phyloP scores from a whole-genome alignment of 1,139 yeast species.

The Yamadazyma songkhlaensis region DNA sequence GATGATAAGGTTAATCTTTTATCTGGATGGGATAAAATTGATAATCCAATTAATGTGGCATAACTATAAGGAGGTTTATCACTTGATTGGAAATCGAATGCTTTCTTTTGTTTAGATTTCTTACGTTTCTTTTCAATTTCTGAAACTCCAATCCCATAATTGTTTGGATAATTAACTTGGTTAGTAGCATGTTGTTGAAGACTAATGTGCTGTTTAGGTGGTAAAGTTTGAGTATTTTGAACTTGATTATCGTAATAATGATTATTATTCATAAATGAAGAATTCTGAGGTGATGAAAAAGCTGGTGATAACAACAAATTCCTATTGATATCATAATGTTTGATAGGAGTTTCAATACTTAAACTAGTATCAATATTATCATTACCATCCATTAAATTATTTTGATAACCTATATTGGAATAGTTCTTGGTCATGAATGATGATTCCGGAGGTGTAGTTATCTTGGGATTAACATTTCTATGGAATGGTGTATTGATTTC shows the following conservation, averaged over 20 bases:
- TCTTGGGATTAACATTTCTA: constrained; percentile 16
- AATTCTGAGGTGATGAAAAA: constrained; percentile 44
- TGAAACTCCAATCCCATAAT: constrained; percentile 12
- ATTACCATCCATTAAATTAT: constrained; percentile 1
- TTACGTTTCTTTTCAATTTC: constrained; percentile 14
- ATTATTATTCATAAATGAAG: constrained; percentile 1
- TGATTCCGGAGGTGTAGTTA: constrained; percentile 39
- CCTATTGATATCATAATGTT: constrained; percentile 10
- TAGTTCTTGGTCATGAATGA: constrained; percentile 10
- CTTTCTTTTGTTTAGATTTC: constrained; percentile 15
- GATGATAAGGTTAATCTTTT: constrained; percentile 83
- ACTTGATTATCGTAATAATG: background rate
- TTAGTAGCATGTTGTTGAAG: background rate
- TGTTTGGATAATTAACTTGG: background rate
- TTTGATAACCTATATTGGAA: constrained; percentile 1
- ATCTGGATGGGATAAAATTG: constrained; percentile 80
- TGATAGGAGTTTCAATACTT: constrained; percentile 18
- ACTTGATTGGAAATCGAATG: constrained; percentile 39
- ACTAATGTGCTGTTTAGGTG: background rate
- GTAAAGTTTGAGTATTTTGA: background rate
- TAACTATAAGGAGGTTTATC: constrained; percentile 91
- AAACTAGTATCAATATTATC: constrained; percentile 6
- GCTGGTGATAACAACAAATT: constrained; percentile 40
- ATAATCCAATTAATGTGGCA: constrained; percentile 92
- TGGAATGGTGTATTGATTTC: constrained; percentile 17